Evolutionary conservation across 208 protist species (phyloP), one percentile per base, ranked within the genome.

Genomic region (Leishmania braziliensis): DNA sequence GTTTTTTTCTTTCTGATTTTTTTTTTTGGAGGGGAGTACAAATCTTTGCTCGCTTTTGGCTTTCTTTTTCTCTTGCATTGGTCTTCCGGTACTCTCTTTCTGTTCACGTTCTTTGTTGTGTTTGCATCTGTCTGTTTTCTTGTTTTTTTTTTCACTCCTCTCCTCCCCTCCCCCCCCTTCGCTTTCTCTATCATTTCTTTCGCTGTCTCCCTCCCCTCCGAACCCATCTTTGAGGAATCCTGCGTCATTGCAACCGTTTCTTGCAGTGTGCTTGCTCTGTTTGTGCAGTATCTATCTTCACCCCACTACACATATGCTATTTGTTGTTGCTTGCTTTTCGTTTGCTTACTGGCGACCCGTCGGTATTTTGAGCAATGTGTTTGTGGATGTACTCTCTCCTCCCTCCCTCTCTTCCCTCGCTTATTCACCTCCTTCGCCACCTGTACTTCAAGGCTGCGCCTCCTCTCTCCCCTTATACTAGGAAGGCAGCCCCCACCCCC

Each of bases 1-100:
- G 54, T 26, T 48, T 12, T 12, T 51, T 78, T 26, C 18, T 39
- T 54, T 70, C 58, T 58, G 48, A 71, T 82, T 72, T 75, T 75
- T 75, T 74, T 58, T 8, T 62, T 53, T 9, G 9, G 36, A 39
- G 36, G 36, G 36, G 36, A 0, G 36, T 39, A 39, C 36, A 39
- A 39, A 39, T 39, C 36, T 39, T 74, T 54, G 0, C 51, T 54
- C 51, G 12, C 5, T 54, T 54, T 0, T 54, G 9, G 51, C 51
- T 16, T 0, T 54, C 3, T 66, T 66, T n/a, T 6, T 26, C 14
- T 60, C 1, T 26, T 60, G 54, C 51, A 3, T 8, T 18, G 51
- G 14, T 54, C 51, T 16, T 16, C 14, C 51, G 51, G 14, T 1
- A 16, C 70, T 29, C 51, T 74, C 51, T 62, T 66, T 5, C 65